Evolutionary conservation across 1,139 yeast genomes (phyloP).

Genomic region (Trichomonascaceae sp.): DNA sequence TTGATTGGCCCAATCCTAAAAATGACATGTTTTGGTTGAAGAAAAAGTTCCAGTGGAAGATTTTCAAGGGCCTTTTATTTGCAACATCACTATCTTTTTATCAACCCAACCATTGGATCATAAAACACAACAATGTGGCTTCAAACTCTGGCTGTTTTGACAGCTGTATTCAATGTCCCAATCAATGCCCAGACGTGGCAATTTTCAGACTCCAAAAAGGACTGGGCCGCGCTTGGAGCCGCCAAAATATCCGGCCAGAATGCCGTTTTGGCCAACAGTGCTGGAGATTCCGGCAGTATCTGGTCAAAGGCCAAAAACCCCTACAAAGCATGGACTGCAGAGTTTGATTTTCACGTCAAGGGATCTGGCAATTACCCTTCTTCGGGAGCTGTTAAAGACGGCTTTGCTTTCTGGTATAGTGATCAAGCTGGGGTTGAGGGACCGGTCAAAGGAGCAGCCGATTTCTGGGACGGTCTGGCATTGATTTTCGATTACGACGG

Average conservation of each 20-base stretch:
- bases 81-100: neutral
- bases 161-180: neutral
- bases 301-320: constrained; percentile 30
- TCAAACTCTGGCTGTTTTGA: neutral
- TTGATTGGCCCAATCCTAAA: constrained; percentile 75
- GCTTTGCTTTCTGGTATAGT: constrained; percentile 36
- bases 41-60: neutral
- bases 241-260: constrained; percentile 11
- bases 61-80: too few species aligned
- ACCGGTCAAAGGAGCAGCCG: constrained; percentile 34
- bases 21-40: constrained; percentile 45
- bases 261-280: constrained; percentile 19
- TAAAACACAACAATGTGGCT: neutral
- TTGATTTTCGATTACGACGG: constrained; percentile 31
- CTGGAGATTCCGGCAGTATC: constrained; percentile 26
- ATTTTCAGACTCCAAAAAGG: neutral
- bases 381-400: constrained; percentile 19
- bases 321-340: constrained; percentile 33
- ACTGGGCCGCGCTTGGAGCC: constrained; percentile 4
- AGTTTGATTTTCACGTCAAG: constrained; percentile 27
- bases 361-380: constrained; percentile 23
- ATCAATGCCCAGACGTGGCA: neutral
- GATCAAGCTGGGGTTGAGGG: constrained; percentile 27
- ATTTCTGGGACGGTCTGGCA: constrained; percentile 38
- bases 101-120: neutral